Base-by-base conservation (phyloP, 306 rosid genomes). In the Dryas octopetala region DNA sequence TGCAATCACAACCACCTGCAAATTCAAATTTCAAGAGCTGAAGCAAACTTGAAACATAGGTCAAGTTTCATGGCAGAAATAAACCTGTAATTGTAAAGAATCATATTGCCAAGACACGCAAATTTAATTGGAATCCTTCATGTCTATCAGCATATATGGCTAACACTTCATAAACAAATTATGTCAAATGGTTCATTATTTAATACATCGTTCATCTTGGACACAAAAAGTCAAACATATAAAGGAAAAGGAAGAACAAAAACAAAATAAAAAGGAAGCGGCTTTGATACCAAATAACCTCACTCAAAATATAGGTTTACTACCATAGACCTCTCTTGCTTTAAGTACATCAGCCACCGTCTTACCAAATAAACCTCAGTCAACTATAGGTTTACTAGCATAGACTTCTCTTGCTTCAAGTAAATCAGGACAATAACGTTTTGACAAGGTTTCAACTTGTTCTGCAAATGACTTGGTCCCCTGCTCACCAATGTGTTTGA, bases 371-470 rank as follows among this genome's bases (percentile, higher is more conserved):
- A 43, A n/a, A 58, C 28, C 51, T 85, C 88, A 85, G 47, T 80
- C 67, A 67, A 71, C 48, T 57, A 77, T 61, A 74, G 93, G 88
- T 48, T 80, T 79, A 81, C 57, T 83, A 44, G 87, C 89, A 77
- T 57, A 86, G 62, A 81, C 76, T 78, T 89, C 90, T 76, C 89
- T 89, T 44, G 78, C 92, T 79, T 89, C 88, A 80, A 88, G 45
- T 49, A 83, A 80, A 6, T 85, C 84, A 5, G 89, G 79, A 63
- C 86, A 71, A 75, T 71, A 93, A 62, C 98, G 83, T 73, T 88
- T 73, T 0, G 96, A 77, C 38, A 91, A 86, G 62, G 83, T 38
- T 77, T 91, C 97, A 65, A 93, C 91, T 82, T 91, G 93, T 74
- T 93, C 93, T 70, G 85, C 41, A 82, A 91, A 89, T 53, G 98